phyloP scores from a whole-genome alignment of 2,329 filamentous ascomycete species.

The Sodiomyces alkalinus region DNA sequence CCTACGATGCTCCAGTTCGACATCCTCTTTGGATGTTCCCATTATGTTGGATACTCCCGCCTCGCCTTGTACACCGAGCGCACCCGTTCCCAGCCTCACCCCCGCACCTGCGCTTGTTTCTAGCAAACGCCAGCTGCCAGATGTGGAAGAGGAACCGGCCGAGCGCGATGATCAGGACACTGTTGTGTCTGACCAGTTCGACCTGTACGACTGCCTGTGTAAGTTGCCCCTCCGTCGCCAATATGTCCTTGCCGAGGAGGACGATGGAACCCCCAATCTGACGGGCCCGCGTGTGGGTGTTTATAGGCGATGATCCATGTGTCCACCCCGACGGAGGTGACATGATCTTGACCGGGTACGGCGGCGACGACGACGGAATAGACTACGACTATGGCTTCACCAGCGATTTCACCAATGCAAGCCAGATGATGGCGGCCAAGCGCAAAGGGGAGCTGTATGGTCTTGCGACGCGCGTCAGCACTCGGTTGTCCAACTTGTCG shows the following conservation, averaged over 20 bases:
- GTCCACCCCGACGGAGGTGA: slow-evolving; percentile 35
- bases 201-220: slow-evolving; percentile 59
- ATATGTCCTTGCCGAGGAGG: background rate
- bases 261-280: too few relatives aligned
- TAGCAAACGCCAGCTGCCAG: slow-evolving; percentile 55
- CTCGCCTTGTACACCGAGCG: background rate
- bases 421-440: slow-evolving; percentile 28
- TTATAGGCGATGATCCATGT: slow-evolving; percentile 45
- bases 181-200: slow-evolving; percentile 25
- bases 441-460: slow-evolving; percentile 39
- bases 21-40: slow-evolving; percentile 60
- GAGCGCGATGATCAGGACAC: slow-evolving; percentile 50
- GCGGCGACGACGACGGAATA: slow-evolving; percentile 25
- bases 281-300: too few relatives aligned
- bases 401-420: slow-evolving; percentile 44
- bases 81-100: slow-evolving; percentile 2
- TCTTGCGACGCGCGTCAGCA: slow-evolving; percentile 50
- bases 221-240: slow-evolving; percentile 23
- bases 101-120: slow-evolving; percentile 13
- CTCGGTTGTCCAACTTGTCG: slow-evolving; percentile 38
- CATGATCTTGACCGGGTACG: slow-evolving; percentile 22
- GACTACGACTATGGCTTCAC: slow-evolving; percentile 55
- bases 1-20: slow-evolving; percentile 55
- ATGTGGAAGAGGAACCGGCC: slow-evolving; percentile 70
- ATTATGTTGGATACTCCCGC: slow-evolving; percentile 12